A percentile compares a stretch with the other conserved stretches of the same genome.
These are phyloP conservation scores for Hypomontagnella monticulosa DNA, from an alignment of 495 filamentous ascomycete genomes.

Conservation along the genomic window DNA sequence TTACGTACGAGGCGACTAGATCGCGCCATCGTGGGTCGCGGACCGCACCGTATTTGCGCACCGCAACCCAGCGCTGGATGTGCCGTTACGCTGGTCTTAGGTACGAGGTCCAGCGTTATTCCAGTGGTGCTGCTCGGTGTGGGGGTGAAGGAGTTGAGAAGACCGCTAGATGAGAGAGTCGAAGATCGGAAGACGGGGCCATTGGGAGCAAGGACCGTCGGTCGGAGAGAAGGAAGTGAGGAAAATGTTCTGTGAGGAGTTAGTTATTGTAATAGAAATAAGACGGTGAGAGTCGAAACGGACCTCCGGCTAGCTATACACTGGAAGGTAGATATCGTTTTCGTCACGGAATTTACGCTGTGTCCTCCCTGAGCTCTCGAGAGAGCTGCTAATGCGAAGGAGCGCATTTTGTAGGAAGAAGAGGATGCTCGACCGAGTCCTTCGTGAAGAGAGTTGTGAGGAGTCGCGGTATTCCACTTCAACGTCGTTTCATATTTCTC, in stretches of 20 bases:
- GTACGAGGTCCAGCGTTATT: conserved; percentile 47
- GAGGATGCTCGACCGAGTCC: background rate
- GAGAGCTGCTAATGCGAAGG: conserved; percentile 24
- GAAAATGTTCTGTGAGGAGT: conserved; percentile 49
- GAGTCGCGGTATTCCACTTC: background rate
- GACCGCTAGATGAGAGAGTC: conserved; percentile 2
- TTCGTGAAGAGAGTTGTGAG: background rate
- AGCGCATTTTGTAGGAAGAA: conserved; percentile 16
- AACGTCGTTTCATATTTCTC: conserved; percentile 15
- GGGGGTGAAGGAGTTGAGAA: conserved; percentile 15
- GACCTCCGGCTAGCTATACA: conserved; percentile 23
- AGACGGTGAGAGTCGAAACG: background rate
- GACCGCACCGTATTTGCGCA: conserved; percentile 58
- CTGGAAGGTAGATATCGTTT: conserved; percentile 1
- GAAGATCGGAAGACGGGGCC: conserved; percentile 45
- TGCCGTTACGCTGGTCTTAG: conserved; percentile 47
- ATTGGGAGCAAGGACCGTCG: conserved; percentile 40
- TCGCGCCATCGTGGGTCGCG: conserved; percentile 55
- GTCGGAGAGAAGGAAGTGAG: conserved; percentile 52
- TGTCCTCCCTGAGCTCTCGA: conserved; percentile 11
- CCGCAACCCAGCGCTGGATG: conserved; percentile 51
- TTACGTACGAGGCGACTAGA: conserved; percentile 59
- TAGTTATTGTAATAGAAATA: background rate
- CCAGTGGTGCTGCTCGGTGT: conserved; percentile 14
- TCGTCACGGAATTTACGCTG: background rate